Base-by-base conservation (phyloP, 148 eudicot species). In the Silene uniflora region DNA sequence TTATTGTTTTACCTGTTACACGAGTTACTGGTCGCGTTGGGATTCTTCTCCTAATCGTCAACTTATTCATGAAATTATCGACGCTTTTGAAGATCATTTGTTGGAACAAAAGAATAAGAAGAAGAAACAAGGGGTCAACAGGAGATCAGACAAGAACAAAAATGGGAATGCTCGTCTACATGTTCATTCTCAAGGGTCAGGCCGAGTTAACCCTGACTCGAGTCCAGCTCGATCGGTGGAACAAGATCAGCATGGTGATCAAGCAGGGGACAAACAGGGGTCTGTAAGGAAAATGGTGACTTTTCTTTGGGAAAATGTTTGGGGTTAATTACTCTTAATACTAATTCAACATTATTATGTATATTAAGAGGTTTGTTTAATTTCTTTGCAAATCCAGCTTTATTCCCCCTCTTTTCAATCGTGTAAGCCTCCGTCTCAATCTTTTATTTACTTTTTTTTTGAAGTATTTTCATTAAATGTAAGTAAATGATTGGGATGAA, bases 41-140 rank as follows among this genome's bases (percentile, higher is more conserved):
- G 92, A 91, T 75, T 76, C 90, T 8, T 93, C 98, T 17, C 91
- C 91, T 7, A 93, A 89, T 73, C 89, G 94, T 0, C 91, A 89
- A 4, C 83, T 86, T 3, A 93, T 93, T 22, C 97, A 93, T 64
- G 89, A 93, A 62, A 88, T 91, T 17, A 87, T 93, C 55, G 98
- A 93, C 10, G 93, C 89, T 27, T 89, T 81, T 39, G 98, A 93
- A 66, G 96, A 93, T 14, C 56, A 62, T 39, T 52, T 81, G 58
- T 2, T 81, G 6, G 10, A 62, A 0, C 58, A 60, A 14, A 66
- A 52, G 18, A 52, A 52, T 49, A 73, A 24, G 54, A 78, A 78
- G 69, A 81, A 81, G 44, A 76, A 77, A 49, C 76, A 76, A 17
- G 72, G 76, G 7, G 39, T 60, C 12, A 81, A 65, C 69, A 72